These are phyloP conservation scores for Candida chauliodis DNA, from an alignment of 805 yeast species.

Conservation along the genomic window DNA sequence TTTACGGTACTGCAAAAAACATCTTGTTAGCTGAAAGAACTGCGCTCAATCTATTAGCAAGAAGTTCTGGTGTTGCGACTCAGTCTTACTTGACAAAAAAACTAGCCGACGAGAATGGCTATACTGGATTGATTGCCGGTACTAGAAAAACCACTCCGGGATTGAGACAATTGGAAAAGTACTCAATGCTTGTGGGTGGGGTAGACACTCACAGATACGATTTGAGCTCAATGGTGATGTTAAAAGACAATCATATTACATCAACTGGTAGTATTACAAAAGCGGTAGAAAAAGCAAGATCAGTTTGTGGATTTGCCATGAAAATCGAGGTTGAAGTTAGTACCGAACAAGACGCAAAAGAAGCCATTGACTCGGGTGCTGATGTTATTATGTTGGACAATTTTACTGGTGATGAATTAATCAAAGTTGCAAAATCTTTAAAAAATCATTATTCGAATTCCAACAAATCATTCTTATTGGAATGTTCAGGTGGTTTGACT, in stretches of 20 bases:
- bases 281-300: slow-evolving; percentile 75
- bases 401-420: slow-evolving; percentile 65
- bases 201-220: slow-evolving; percentile 91
- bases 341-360: slow-evolving; percentile 78
- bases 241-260: slow-evolving; percentile 91
- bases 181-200: slow-evolving; percentile 94
- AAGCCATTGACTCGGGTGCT: slow-evolving; percentile 93
- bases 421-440: slow-evolving; percentile 58
- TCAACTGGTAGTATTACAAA: slow-evolving; percentile 87
- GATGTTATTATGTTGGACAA: slow-evolving; percentile 95
- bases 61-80: slow-evolving; percentile 88
- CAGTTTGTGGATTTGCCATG: slow-evolving; percentile 81
- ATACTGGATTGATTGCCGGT: slow-evolving; percentile 85
- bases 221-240: slow-evolving; percentile 90
- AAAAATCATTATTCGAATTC: slow-evolving; percentile 52
- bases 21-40: slow-evolving; percentile 83
- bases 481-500: slow-evolving; percentile 90
- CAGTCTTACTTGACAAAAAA: slow-evolving; percentile 54
- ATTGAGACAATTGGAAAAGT: slow-evolving; percentile 79
- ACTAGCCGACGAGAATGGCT: slow-evolving; percentile 66
- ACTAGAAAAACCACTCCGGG: slow-evolving; percentile 99
- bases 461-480: slow-evolving; percentile 59
- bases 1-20: slow-evolving; percentile 77
- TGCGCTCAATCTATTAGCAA: slow-evolving; percentile 73
- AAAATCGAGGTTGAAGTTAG: slow-evolving; percentile 94